These are phyloP conservation scores for Limnanthes douglasii DNA, from an alignment of 345 rosid genomes.

Conservation along the genomic window DNA sequence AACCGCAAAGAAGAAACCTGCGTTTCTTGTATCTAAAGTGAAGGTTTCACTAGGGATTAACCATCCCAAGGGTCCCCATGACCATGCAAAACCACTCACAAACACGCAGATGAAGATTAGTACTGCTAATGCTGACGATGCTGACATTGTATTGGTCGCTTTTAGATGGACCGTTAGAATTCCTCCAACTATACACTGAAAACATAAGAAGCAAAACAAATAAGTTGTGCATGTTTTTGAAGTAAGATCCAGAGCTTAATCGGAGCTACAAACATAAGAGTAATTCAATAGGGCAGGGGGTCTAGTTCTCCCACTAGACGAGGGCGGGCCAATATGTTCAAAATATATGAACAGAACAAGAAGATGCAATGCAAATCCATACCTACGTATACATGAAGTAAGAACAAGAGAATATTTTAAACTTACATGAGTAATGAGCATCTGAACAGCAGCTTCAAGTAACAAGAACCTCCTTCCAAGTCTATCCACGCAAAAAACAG, in stretches of 20 bases:
- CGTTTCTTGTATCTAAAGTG: slow-evolving; percentile 36
- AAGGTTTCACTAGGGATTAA: slow-evolving; percentile 49
- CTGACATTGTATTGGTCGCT: slow-evolving; percentile 10
- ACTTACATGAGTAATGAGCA: slow-evolving; percentile 10
- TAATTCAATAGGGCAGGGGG: background rate
- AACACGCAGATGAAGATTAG: slow-evolving; percentile 26
- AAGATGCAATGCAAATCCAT: background rate
- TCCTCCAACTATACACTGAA: slow-evolving; percentile 15
- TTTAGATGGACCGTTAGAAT: slow-evolving; percentile 15
- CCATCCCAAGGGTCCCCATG: slow-evolving; percentile 75
- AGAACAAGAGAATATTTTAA: background rate
- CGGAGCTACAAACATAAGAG: background rate
- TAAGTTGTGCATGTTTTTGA: too few species aligned
- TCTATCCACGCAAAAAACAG: slow-evolving; percentile 3
- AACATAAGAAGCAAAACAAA: background rate
- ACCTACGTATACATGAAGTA: background rate
- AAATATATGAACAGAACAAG: background rate
- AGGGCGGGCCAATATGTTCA: background rate
- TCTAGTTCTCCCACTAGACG: background rate
- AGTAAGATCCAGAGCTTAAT: too few species aligned
- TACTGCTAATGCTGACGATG: slow-evolving; percentile 15
- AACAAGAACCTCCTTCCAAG: slow-evolving; percentile 8
- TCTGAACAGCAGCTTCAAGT: slow-evolving; percentile 9
- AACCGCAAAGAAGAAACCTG: slow-evolving; percentile 39
- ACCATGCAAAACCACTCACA: slow-evolving; percentile 57